Base-by-base conservation (phyloP, 768 basidiomycete species). In the Hericium erinaceus region DNA sequence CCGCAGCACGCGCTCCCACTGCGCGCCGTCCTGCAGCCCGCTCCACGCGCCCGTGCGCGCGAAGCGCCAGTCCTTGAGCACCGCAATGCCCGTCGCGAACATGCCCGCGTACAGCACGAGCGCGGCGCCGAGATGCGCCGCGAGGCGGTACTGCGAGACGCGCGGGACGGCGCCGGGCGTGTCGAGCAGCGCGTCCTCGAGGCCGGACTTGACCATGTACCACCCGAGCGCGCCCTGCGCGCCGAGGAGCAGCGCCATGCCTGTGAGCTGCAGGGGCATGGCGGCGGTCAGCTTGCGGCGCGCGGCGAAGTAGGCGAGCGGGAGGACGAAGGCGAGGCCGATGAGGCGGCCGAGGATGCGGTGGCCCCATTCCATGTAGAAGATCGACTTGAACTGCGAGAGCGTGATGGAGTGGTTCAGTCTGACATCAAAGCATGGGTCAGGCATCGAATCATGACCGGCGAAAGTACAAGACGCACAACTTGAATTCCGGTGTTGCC, bases 141-240 rank as follows among this genome's bases (percentile, higher is more conserved):
- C 97, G 24, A 99, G 82, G 11, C 97, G 80, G 69, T 99, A 99
- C 69, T 99, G 97, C 16, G 92, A 94, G 9, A 99, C 97, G 7
- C 97, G 86, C 2, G 97, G 95, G 7, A 95, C 88, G 11, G 89
- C 85, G 15, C 86, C 87, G 3, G 89, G 89, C 8, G 80, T 85
- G 6, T 85, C 79, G 73, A 98, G 78, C 55, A 91, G 75, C 11
- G 88, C 80, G 55, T 90, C 82, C 64, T 94, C 89, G 11, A 99
- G 77, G 1, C 97, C 97, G 12, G 94, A 98, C 69, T 95, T 89
- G 56, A 99, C 97, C 97, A 99, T 99, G 76, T 98, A 98, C 97
- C 97, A 99, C 26, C 97, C 97, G 18, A 99, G 77, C 18, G 81
- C 78, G 49, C 97, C 97, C 71, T 99, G 94, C 18, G 83, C 85